Conservation (phyloP, 2,329 filamentous ascomycete species). For the Colletotrichum tropicale region DNA sequence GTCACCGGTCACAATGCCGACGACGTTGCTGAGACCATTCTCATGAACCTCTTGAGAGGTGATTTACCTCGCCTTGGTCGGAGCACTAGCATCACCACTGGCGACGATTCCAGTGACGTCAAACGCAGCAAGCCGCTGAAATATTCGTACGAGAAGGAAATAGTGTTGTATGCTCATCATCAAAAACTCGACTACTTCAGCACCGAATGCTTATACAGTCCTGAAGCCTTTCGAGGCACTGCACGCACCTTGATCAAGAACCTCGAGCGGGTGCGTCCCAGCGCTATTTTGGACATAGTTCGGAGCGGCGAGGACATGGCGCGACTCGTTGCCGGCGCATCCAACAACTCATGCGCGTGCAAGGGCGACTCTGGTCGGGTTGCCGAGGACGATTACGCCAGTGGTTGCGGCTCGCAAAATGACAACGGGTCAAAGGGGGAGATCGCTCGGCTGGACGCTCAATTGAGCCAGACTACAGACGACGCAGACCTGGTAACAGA, state of each 20-base stretch:
- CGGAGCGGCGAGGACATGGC: conserved; percentile 97
- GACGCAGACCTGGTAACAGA: conserved; percentile 70
- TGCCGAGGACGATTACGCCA: conserved; percentile 59
- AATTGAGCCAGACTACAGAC: conserved; percentile 67
- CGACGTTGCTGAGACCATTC: conserved; percentile 93
- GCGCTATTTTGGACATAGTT: conserved; percentile 93
- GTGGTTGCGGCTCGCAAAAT: conserved; percentile 48
- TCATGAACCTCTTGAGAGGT: conserved; percentile 95
- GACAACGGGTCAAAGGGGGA: conserved; percentile 73
- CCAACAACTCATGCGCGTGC: conserved; percentile 51
- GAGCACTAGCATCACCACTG: conserved; percentile 89
- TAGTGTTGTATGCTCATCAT: conserved; percentile 96
- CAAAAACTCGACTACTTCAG: conserved; percentile 98
- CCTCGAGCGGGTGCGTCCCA: conserved; percentile 88
- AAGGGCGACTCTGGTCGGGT: conserved; percentile 29
- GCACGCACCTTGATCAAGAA: conserved; percentile 94
- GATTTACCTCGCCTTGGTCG: conserved; percentile 87
- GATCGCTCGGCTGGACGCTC: conserved; percentile 82
- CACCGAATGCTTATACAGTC: conserved; percentile 98
- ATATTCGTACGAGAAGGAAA: conserved; percentile 99
- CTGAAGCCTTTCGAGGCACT: conserved; percentile 93
- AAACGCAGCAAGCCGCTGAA: conserved; percentile 97
- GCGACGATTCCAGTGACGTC: conserved; percentile 79
- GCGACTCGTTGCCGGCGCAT: conserved; percentile 72
- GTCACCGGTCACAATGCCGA: conserved; percentile 98